Percentiles rank a stretch among this genome's conserved stretches.
phyloP scores from a whole-genome alignment of 257 asterid species.

The Solanum ahanhuiri region DNA sequence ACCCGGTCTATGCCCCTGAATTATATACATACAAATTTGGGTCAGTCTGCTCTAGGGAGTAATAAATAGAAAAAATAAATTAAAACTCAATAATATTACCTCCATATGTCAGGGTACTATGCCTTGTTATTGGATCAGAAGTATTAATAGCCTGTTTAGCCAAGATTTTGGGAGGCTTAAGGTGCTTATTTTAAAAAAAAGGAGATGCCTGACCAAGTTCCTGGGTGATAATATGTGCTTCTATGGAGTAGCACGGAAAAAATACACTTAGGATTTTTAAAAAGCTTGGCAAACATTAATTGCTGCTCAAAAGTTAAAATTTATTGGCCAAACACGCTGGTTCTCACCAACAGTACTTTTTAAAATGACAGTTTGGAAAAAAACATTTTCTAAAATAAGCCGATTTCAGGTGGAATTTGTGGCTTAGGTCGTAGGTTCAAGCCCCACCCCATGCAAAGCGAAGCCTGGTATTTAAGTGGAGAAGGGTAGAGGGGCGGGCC shows the following conservation, averaged over 20 bases:
- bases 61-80: neutral
- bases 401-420: neutral
- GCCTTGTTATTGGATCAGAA: neutral
- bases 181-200: neutral
- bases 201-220: neutral
- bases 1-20: neutral
- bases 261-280: neutral
- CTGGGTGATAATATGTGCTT: neutral
- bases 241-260: neutral
- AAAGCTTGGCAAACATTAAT: neutral
- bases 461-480: neutral
- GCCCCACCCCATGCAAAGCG: neutral
- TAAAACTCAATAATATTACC: neutral
- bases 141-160: neutral
- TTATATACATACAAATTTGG: neutral
- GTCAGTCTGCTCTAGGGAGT: neutral
- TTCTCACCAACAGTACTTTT: neutral
- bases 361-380: neutral
- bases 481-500: neutral
- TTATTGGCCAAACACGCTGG: neutral
- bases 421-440: neutral
- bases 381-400: neutral
- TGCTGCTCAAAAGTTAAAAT: neutral
- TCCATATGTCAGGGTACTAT: neutral
- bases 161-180: neutral